Percentiles rank a stretch among this genome's conserved stretches.
These are phyloP conservation scores for Hanseniaspora gamundiae DNA, from an alignment of 1,139 yeast species.

Conservation along the genomic window DNA sequence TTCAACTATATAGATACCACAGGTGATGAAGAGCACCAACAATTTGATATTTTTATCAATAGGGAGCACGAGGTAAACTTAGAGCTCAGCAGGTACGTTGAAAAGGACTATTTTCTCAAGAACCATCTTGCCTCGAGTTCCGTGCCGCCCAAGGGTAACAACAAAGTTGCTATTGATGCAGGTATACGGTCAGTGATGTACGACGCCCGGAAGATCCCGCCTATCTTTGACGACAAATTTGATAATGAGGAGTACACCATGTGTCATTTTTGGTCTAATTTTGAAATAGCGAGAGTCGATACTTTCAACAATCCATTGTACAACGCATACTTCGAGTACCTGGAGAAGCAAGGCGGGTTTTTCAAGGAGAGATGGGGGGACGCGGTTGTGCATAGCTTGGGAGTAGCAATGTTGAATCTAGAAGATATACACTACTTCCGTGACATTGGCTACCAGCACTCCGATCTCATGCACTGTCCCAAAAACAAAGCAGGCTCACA, in stretches of 20 bases:
- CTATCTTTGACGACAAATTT: constrained; percentile 34
- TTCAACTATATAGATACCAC: constrained; percentile 19
- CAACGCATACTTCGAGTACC: constrained; percentile 47
- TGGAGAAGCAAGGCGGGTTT: constrained; percentile 70
- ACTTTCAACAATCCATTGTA: constrained; percentile 55
- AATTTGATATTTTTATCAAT: constrained; percentile 22
- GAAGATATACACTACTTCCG: constrained; percentile 76
- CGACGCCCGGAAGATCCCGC: constrained; percentile 14
- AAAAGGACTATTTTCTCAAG: constrained; percentile 18
- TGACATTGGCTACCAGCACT: constrained; percentile 79
- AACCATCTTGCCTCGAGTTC: neutral
- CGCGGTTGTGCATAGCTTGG: constrained; percentile 84
- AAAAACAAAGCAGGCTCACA: constrained; percentile 40
- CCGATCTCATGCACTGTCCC: constrained; percentile 77
- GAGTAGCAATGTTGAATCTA: constrained; percentile 57
- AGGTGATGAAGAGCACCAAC: constrained; percentile 21
- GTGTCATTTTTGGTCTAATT: constrained; percentile 91
- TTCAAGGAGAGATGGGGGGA: constrained; percentile 91
- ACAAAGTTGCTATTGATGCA: neutral
- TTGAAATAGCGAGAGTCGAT: constrained; percentile 76
- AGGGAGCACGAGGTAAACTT: constrained; percentile 15
- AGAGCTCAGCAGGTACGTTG: constrained; percentile 20
- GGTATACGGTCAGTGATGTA: constrained; percentile 3
- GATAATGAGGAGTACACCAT: constrained; percentile 60
- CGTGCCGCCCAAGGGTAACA: neutral